Conservation (phyloP, 768 basidiomycete species). For the Naematelia aurantialba region DNA sequence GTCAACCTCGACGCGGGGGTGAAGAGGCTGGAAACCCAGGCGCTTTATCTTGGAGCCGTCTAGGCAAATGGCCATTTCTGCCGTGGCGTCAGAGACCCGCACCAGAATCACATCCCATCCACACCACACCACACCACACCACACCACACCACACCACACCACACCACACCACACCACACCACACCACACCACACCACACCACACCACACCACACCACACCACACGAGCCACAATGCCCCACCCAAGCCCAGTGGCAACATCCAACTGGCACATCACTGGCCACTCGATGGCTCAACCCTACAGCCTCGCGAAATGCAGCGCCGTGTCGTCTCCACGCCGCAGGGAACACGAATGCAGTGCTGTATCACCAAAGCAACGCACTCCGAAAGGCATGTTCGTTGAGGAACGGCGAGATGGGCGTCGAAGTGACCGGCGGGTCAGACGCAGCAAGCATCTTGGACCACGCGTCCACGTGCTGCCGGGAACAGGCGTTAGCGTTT, state of each 20-base stretch:
- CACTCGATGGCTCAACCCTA: too few species aligned
- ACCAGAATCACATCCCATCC: background rate
- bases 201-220: too few species aligned
- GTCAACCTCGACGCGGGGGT: constrained; percentile 33
- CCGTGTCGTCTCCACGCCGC: too few species aligned
- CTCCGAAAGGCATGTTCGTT: constrained; percentile 46
- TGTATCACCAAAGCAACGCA: too few species aligned
- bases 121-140: too few species aligned
- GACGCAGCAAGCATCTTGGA: constrained; percentile 44
- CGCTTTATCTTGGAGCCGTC: constrained; percentile 38
- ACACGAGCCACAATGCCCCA: too few species aligned
- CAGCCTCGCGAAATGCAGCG: background rate
- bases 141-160: constrained; percentile 1
- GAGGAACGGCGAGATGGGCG: constrained; percentile 43
- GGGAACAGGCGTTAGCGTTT: too few species aligned
- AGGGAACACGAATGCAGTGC: too few species aligned
- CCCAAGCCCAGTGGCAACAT: too few species aligned
- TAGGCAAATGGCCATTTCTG: constrained; percentile 46
- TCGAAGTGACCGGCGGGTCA: constrained; percentile 39
- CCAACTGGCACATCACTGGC: too few species aligned
- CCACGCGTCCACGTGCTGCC: constrained; percentile 46
- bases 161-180: constrained; percentile 2
- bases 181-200: too few species aligned
- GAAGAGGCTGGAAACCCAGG: constrained; percentile 31
- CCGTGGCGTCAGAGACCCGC: too few species aligned